A percentile compares a stretch with the other conserved stretches of the same genome.
These are phyloP conservation scores for Kodamaea laetipori DNA, from an alignment of 805 yeast species.

Conservation along the genomic window DNA sequence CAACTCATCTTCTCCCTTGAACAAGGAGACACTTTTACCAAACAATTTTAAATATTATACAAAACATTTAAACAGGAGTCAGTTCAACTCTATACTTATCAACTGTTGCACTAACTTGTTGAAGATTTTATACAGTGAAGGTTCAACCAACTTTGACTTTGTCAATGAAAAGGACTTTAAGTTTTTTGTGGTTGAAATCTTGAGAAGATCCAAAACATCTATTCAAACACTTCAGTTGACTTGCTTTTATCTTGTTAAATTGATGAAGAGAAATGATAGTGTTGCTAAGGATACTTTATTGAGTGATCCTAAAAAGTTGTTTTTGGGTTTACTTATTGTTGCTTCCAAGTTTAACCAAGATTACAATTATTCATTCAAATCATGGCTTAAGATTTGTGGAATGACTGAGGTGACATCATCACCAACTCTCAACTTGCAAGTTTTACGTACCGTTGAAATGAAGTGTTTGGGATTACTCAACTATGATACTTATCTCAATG, in stretches of 20 bases:
- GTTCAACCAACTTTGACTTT: constrained; percentile 2
- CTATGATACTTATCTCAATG: constrained; percentile 58
- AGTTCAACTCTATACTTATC: constrained; percentile 42
- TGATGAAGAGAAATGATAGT: constrained; percentile 29
- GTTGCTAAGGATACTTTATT: constrained; percentile 15
- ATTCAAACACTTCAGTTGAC: constrained; percentile 65
- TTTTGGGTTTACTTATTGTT: constrained; percentile 67
- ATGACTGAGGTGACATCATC: constrained; percentile 23
- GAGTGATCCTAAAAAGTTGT: constrained; percentile 63
- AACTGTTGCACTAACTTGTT: constrained; percentile 39
- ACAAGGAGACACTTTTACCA: constrained; percentile 26
- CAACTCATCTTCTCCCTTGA: constrained; percentile 16
- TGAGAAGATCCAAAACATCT: constrained; percentile 58
- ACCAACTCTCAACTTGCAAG: constrained; percentile 42
- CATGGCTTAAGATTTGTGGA: constrained; percentile 79
- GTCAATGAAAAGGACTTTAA: constrained; percentile 20
- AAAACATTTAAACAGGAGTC: constrained; percentile 39
- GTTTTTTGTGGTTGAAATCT: constrained; percentile 43
- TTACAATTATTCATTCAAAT: constrained; percentile 62
- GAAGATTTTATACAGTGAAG: constrained; percentile 31
- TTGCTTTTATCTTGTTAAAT: constrained; percentile 60
- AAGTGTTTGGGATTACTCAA: constrained; percentile 53
- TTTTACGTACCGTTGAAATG: constrained; percentile 55
- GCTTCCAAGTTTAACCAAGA: constrained; percentile 77
- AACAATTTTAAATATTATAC: constrained; percentile 44